Base-by-base conservation (phyloP, 1,284 basidiomycete species). In the Cryptococcus deneoformans region DNA sequence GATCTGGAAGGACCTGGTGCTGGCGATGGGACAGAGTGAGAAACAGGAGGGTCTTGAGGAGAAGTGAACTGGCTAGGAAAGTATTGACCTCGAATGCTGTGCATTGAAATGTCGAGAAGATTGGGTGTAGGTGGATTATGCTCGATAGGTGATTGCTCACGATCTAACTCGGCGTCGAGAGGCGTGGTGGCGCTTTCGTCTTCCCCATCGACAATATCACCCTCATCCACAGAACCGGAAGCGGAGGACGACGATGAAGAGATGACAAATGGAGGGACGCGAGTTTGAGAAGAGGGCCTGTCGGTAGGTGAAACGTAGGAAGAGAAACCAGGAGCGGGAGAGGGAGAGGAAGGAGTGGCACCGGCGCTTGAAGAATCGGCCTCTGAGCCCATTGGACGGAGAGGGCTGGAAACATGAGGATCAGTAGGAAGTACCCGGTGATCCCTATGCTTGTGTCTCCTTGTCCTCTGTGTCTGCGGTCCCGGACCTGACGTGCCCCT, bases 101-200 rank as follows among this genome's bases (percentile, higher is more conserved):
- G 80, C 46, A 83, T 65, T 11, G 79, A 80, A 49, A 83, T 82
- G 58, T 83, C 82, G 5, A 82, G 70, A 29, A 79, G 65, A 56
- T 82, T 80, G 0, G 82, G 82, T 34, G 82, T 83, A 0, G 82
- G 82, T 11, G 82, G 82, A 62, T 83, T 83, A 58, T 80, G 79
- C 14, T 79, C 78, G 38, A 71, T 61, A 5, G 70, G 62, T 2
- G 68, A 71, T 12, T 36, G 61, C 56, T 39, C 65, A 55, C 35
- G 48, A 14, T 50, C 54, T 3, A n/a, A 36, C 36, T 34, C 36
- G 39, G 57, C 52, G n/a, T 29, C 29, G 29, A 29, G 29, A 29
- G 29, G 57, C 45, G 29, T 11, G 48, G 29, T 11, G 48, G 60
- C 36, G 56, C 60, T 29, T 37, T 45, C 47, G n/a, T 55, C 40